A percentile compares a stretch with the other conserved stretches of the same genome.
Evolutionary conservation across 208 protist genomes (phyloP).

Genomic region (Crithidia sp.): DNA sequence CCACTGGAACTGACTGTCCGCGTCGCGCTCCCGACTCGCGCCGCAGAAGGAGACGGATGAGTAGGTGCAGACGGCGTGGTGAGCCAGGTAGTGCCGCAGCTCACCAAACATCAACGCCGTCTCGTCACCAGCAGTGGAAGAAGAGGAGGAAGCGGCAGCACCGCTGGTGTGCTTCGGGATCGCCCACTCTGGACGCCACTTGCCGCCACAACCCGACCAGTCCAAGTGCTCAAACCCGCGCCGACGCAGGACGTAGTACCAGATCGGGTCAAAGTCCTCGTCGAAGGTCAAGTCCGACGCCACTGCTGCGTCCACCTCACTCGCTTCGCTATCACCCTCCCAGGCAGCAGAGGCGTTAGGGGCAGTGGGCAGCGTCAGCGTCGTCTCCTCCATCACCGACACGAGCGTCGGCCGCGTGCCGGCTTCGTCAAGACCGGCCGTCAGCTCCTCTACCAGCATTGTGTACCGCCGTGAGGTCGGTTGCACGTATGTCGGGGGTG

Average conservation of each 20-base stretch:
- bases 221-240: constrained; percentile 61
- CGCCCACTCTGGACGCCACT: constrained; percentile 78
- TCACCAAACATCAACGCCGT: constrained; percentile 29
- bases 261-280: constrained; percentile 74
- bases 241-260: constrained; percentile 68
- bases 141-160: background rate
- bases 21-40: constrained; percentile 16
- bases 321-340: constrained; percentile 22
- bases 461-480: constrained; percentile 42
- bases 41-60: constrained; percentile 80
- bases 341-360: constrained; percentile 10
- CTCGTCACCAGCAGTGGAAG: constrained; percentile 1
- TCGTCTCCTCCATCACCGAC: constrained; percentile 51
- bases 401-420: constrained; percentile 48
- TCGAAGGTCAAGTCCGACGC: constrained; percentile 63
- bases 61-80: constrained; percentile 72
- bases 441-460: constrained; percentile 60
- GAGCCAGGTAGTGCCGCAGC: constrained; percentile 58
- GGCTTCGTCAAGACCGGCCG: constrained; percentile 38
- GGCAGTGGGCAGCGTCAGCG: constrained; percentile 24
- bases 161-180: constrained; percentile 15
- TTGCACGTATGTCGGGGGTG: background rate
- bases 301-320: constrained; percentile 24
- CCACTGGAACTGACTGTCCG: constrained; percentile 68
- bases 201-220: constrained; percentile 80